Conservation (phyloP, 2,329 filamentous ascomycete genomes). For the Aspergillus eucalypticola region DNA sequence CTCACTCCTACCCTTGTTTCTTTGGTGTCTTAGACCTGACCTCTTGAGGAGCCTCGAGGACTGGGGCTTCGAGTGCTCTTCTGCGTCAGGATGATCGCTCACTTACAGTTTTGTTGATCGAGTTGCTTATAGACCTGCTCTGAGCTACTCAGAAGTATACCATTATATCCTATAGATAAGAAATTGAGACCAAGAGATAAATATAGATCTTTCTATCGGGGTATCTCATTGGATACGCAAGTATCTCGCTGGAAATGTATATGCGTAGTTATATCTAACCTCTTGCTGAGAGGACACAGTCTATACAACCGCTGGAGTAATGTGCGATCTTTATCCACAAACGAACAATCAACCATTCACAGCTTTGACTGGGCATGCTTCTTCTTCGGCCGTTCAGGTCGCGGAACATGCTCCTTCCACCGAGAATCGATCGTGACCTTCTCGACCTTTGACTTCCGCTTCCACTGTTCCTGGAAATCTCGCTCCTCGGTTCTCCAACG, state of each 20-base stretch:
- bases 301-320: neutral
- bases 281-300: neutral
- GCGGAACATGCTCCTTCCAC: constrained; percentile 49
- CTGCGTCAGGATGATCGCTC: neutral
- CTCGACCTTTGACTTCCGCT: constrained; percentile 49
- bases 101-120: neutral
- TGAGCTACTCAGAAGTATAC: constrained; percentile 10
- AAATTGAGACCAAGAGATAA: neutral
- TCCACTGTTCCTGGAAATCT: constrained; percentile 58
- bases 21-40: constrained; percentile 7
- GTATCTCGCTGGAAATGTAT: neutral
- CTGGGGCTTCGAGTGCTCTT: constrained; percentile 4
- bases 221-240: neutral
- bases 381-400: constrained; percentile 32
- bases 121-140: constrained; percentile 16
- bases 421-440: constrained; percentile 60
- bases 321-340: neutral
- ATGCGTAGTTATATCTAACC: neutral
- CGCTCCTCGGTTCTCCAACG: constrained; percentile 60
- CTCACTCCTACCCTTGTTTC: neutral
- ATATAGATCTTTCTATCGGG: neutral
- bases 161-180: constrained; percentile 15
- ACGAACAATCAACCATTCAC: constrained; percentile 11
- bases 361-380: constrained; percentile 28
- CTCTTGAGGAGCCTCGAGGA: neutral